Conservation (phyloP, 352 stramenopile species). For the Phytopythium chamaehyphon region DNA sequence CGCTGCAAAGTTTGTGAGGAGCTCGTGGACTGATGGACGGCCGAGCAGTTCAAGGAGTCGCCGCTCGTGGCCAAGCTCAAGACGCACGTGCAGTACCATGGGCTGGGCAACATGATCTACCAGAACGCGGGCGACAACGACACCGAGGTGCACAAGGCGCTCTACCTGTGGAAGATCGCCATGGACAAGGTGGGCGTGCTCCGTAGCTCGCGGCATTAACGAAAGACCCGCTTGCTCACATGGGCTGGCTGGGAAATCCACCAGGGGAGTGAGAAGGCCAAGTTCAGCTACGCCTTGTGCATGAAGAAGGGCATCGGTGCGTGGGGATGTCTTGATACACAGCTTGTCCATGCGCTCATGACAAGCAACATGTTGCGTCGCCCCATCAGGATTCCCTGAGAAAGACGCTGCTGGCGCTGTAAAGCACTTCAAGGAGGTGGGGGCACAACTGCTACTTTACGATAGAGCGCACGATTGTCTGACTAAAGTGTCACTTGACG, state of each 20-base stretch:
- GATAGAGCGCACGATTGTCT: too few species aligned
- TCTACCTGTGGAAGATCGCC: constrained; percentile 75
- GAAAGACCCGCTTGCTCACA: neutral
- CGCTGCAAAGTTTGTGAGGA: too few species aligned
- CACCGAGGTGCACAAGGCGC: constrained; percentile 63
- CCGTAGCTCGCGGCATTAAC: too few species aligned
- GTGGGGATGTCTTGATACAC: too few species aligned
- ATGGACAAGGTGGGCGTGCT: constrained; percentile 54
- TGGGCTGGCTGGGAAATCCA: neutral
- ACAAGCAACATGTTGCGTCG: too few species aligned
- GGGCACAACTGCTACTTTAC: neutral
- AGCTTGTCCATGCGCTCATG: too few species aligned
- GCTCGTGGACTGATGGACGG: too few species aligned
- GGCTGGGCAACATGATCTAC: constrained; percentile 83
- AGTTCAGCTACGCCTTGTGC: constrained; percentile 82
- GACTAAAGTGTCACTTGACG: neutral
- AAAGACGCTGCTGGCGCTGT: constrained; percentile 46
- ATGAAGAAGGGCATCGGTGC: constrained; percentile 75
- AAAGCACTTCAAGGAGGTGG: constrained; percentile 75
- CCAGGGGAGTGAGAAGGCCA: constrained; percentile 72
- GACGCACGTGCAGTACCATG: constrained; percentile 59
- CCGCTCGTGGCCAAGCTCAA: constrained; percentile 48
- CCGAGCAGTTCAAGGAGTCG: constrained; percentile 55
- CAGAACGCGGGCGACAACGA: constrained; percentile 60
- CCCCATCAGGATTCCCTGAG: constrained; percentile 44